These are phyloP conservation scores for Trametes sanguinea DNA, from an alignment of 768 basidiomycete genomes.

Conservation along the genomic window DNA sequence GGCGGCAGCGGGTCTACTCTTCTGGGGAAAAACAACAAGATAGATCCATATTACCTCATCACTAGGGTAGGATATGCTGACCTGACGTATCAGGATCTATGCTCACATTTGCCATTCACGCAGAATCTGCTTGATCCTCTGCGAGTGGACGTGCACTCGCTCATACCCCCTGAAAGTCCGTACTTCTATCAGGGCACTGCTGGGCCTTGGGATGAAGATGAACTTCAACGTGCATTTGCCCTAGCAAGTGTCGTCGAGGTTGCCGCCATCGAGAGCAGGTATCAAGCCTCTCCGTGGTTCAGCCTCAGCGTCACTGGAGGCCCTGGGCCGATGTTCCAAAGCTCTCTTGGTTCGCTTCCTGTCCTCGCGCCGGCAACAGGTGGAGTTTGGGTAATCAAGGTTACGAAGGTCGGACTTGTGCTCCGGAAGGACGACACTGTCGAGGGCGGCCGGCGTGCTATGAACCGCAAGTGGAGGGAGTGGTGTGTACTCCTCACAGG, in stretches of 20 bases:
- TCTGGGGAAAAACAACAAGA: slow-evolving; percentile 62
- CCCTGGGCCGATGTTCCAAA: slow-evolving; percentile 32
- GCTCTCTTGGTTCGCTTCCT: slow-evolving; percentile 30
- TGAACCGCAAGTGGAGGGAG: slow-evolving; percentile 83
- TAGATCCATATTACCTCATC: slow-evolving; percentile 93
- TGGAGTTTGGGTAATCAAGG: slow-evolving; percentile 54
- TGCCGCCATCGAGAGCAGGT: slow-evolving; percentile 41
- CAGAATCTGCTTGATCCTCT: slow-evolving; percentile 71
- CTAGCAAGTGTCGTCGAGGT: slow-evolving; percentile 62
- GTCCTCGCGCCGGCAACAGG: slow-evolving; percentile 19
- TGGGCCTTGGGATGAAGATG: slow-evolving; percentile 67
- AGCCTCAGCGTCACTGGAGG: slow-evolving; percentile 41
- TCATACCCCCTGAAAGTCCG: slow-evolving; percentile 62
- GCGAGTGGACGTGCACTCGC: slow-evolving; percentile 61
- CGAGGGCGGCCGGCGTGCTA: slow-evolving; percentile 75
- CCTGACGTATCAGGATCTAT: neutral
- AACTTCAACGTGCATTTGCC: slow-evolving; percentile 65
- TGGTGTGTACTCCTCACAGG: slow-evolving; percentile 86
- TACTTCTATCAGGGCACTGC: slow-evolving; percentile 67
- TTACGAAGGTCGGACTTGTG: slow-evolving; percentile 81
- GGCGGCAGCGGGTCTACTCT: slow-evolving; percentile 38
- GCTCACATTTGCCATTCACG: slow-evolving; percentile 4
- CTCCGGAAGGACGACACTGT: slow-evolving; percentile 78
- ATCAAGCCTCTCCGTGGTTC: slow-evolving; percentile 44
- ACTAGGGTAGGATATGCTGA: slow-evolving; percentile 56